Conservation (phyloP, 2,329 filamentous ascomycete genomes). For the Pyrenophora teres region DNA sequence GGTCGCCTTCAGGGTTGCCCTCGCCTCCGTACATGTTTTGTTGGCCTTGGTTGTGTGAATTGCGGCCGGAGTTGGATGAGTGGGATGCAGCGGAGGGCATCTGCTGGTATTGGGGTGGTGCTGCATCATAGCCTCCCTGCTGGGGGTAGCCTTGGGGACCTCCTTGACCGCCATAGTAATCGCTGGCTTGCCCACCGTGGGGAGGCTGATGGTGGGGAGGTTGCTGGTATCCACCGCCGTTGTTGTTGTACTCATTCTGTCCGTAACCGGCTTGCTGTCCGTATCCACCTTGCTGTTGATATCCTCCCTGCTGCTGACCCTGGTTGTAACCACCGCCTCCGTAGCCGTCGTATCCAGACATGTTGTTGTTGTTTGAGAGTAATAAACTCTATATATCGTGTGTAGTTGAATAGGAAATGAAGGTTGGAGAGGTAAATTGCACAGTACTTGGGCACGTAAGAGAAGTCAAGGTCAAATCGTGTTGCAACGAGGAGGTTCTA, state of each 20-base stretch:
- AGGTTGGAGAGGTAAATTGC: not conserved
- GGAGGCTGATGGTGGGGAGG: constrained; percentile 8
- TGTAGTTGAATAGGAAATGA: not conserved
- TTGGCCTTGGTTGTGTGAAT: constrained; percentile 30
- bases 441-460: not conserved
- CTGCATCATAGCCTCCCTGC: constrained; percentile 10
- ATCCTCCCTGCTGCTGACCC: not conserved
- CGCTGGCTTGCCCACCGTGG: constrained; percentile 15
- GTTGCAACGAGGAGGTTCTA: not conserved
- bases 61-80: constrained; percentile 28
- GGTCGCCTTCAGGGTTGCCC: constrained; percentile 30
- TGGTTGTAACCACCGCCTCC: constrained; percentile 11
- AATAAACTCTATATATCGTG: not conserved
- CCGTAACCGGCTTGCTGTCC: constrained; percentile 11
- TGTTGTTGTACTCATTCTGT: constrained; percentile 12
- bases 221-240: constrained; percentile 16
- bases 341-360: constrained; percentile 19
- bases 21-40: constrained; percentile 29
- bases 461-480: not conserved
- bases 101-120: constrained; percentile 23
- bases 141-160: constrained; percentile 3
- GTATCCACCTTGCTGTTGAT: constrained; percentile 4
- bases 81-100: constrained; percentile 25
- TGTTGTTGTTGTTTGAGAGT: constrained; percentile 1
- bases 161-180: constrained; percentile 19